phyloP scores from a whole-genome alignment of 2,329 filamentous ascomycete species.

The Sclerotinia borealis region DNA sequence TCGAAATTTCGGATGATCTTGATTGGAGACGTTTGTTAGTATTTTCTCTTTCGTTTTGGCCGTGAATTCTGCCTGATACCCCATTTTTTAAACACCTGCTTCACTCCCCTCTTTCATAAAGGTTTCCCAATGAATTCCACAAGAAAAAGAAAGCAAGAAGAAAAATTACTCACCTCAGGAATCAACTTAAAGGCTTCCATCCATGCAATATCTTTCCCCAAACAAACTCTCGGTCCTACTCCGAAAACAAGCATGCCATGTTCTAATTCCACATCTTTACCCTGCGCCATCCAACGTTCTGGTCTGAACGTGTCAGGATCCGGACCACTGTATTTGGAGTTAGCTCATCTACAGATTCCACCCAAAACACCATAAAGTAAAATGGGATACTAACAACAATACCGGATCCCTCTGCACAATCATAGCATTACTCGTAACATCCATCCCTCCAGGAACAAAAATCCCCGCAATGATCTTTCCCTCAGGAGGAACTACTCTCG shows the following conservation, averaged over 20 bases:
- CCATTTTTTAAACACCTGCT: no score
- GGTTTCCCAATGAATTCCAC: not conserved
- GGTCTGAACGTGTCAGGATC: slow-evolving; percentile 49
- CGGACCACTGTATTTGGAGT: slow-evolving; percentile 30
- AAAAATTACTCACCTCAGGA: slow-evolving; percentile 18
- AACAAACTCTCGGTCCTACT: slow-evolving; percentile 20
- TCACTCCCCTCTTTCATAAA: no score
- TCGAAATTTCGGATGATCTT: slow-evolving; percentile 17
- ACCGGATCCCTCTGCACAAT: slow-evolving; percentile 45
- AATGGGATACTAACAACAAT: slow-evolving; percentile 35
- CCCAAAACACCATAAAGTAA: not conserved
- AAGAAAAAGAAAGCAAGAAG: not conserved
- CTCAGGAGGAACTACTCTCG: not conserved
- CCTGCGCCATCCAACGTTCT: slow-evolving; percentile 44
- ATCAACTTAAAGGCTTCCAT: slow-evolving; percentile 26
- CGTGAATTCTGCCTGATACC: no score
- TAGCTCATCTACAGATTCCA: no score
- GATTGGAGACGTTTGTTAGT: not conserved
- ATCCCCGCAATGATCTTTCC: not conserved
- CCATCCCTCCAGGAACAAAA: slow-evolving; percentile 18
- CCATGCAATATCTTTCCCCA: slow-evolving; percentile 27
- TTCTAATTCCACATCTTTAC: slow-evolving; percentile 13
- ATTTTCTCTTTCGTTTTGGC: not conserved
- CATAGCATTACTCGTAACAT: slow-evolving; percentile 50
- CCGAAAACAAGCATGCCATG: slow-evolving; percentile 22